phyloP scores from a whole-genome alignment of 768 basidiomycete species.

The Suillus alpinus region DNA sequence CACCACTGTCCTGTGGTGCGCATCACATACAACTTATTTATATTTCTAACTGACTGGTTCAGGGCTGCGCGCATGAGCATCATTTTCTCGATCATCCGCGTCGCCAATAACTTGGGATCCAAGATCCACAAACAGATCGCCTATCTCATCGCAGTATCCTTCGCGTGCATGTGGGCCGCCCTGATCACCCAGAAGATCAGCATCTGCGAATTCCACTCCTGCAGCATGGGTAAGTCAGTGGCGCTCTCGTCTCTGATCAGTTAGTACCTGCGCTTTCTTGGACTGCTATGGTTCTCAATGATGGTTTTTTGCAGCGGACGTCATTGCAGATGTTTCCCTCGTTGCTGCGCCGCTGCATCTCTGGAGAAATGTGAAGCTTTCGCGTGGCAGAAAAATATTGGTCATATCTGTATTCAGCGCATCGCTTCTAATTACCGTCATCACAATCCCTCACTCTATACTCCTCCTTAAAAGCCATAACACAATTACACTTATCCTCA shows the following conservation, averaged over 20 bases:
- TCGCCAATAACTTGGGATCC: slow-evolving; percentile 9
- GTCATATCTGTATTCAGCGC: slow-evolving; percentile 19
- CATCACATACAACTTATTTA: neutral
- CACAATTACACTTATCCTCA: slow-evolving; percentile 13
- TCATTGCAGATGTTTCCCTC: slow-evolving; percentile 17
- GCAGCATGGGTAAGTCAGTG: slow-evolving; percentile 1
- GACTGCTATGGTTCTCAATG: neutral
- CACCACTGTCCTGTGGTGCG: slow-evolving; percentile 20
- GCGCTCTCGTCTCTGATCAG: slow-evolving; percentile 21
- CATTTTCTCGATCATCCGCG: slow-evolving; percentile 20
- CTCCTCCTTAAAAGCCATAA: slow-evolving; percentile 4
- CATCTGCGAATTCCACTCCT: slow-evolving; percentile 6
- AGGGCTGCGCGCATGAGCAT: slow-evolving; percentile 26
- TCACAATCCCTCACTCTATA: slow-evolving; percentile 18
- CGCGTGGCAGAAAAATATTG: slow-evolving; percentile 14
- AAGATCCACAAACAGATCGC: slow-evolving; percentile 6
- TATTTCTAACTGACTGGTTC: neutral
- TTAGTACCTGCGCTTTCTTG: slow-evolving; percentile 7
- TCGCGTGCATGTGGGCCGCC: slow-evolving; percentile 24
- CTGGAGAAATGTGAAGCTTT: slow-evolving; percentile 8
- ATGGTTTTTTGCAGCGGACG: slow-evolving; percentile 15
- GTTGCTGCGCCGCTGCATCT: slow-evolving; percentile 17
- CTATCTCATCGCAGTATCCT: slow-evolving; percentile 10
- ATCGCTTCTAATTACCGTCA: slow-evolving; percentile 14
- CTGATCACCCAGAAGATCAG: slow-evolving; percentile 14